Percentiles rank a stretch among this genome's conserved stretches.
Conservation (phyloP, 2,329 filamentous ascomycete species). For the Mycosphaerella sp. region DNA sequence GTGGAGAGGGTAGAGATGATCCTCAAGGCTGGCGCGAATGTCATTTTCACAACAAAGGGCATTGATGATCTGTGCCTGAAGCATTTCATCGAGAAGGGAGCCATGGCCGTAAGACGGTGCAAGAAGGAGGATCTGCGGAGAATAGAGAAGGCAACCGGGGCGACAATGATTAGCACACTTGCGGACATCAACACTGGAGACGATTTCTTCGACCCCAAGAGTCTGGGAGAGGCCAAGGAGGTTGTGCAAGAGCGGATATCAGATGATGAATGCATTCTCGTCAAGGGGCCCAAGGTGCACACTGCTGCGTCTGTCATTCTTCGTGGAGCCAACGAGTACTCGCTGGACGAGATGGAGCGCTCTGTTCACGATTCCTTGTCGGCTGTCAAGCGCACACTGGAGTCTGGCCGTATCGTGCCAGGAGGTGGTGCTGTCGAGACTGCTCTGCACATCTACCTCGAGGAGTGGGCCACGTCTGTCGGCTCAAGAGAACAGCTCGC, state of each 20-base stretch:
- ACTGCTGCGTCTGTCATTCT: conserved; percentile 94
- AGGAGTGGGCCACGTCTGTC: conserved; percentile 96
- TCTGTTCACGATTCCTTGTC: conserved; percentile 95
- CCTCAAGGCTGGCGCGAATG: conserved; percentile 92
- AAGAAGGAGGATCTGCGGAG: conserved; percentile 97
- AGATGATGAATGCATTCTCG: conserved; percentile 94
- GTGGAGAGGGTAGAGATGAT: conserved; percentile 96
- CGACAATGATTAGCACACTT: conserved; percentile 83
- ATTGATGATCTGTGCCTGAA: conserved; percentile 96
- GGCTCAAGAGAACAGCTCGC: conserved; percentile 94
- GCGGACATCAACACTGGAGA: conserved; percentile 90
- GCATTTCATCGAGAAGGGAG: conserved; percentile 86
- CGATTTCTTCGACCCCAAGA: conserved; percentile 88
- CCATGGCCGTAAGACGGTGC: conserved; percentile 91
- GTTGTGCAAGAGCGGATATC: conserved; percentile 98
- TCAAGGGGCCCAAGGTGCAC: conserved; percentile 92
- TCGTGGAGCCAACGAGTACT: conserved; percentile 90
- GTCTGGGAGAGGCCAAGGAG: conserved; percentile 86
- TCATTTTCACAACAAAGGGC: conserved; percentile 93
- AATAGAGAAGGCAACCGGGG: conserved; percentile 93
- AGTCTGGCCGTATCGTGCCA: conserved; percentile 93
- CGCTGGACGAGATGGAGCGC: conserved; percentile 97
- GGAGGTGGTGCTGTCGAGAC: conserved; percentile 96
- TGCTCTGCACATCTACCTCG: conserved; percentile 97
- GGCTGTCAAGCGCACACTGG: conserved; percentile 92